A percentile compares a stretch with the other conserved stretches of the same genome.
Conservation (phyloP, 2,329 filamentous ascomycete species). For the Tolypocladium tundrense region DNA sequence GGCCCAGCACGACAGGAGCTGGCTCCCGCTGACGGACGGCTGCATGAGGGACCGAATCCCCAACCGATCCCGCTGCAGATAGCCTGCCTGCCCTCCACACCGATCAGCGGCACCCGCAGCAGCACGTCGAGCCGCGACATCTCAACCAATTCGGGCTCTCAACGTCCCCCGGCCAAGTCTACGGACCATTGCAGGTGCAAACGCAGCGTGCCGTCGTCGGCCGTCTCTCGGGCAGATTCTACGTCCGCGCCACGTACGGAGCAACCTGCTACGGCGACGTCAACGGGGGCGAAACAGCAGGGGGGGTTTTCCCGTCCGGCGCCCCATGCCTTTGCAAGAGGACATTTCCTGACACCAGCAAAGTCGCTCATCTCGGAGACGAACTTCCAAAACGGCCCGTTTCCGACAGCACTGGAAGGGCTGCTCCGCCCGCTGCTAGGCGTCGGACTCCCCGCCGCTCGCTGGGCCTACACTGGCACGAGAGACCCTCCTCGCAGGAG, state of each 20-base stretch:
- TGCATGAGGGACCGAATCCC: neutral
- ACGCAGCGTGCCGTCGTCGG: neutral
- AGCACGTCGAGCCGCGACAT: neutral
- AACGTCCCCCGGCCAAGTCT: neutral
- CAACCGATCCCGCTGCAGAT: neutral
- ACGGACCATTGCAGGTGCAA: neutral
- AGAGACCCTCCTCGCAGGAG: neutral
- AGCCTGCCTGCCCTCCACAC: neutral
- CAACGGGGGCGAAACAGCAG: neutral
- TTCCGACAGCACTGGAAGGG: neutral
- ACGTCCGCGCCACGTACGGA: neutral
- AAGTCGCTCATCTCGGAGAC: neutral
- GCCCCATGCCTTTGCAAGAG: neutral
- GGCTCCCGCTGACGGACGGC: neutral
- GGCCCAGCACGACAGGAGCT: neutral
- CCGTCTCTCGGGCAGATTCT: neutral
- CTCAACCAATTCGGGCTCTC: neutral
- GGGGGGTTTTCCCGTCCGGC: neutral
- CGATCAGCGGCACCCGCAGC: neutral
- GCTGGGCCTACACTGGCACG: neutral
- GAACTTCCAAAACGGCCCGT: neutral
- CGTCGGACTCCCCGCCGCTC: neutral
- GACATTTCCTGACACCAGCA: neutral
- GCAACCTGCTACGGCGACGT: neutral
- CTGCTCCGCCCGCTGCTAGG: neutral